These are phyloP conservation scores for Arthrobotrys pseudoclavata DNA, from an alignment of 2,329 filamentous ascomycete genomes.

Conservation along the genomic window DNA sequence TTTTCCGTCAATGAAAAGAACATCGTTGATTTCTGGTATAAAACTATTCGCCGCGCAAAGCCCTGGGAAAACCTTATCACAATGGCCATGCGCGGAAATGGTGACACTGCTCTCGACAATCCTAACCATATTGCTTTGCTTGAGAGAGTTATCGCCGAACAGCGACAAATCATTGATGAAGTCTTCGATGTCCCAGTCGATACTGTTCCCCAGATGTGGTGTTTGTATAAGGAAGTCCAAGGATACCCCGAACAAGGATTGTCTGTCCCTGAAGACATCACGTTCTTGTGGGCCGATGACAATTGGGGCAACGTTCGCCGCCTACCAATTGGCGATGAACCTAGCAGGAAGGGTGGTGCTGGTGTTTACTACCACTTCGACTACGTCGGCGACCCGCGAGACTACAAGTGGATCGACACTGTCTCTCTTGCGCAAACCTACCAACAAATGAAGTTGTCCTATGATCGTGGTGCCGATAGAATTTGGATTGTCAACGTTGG, in stretches of 20 bases:
- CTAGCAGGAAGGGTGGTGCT: conserved; percentile 73
- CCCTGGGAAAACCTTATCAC: conserved; percentile 78
- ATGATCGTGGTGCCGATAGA: conserved; percentile 72
- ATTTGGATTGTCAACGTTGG: conserved; percentile 79
- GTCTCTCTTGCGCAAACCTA: conserved; percentile 76
- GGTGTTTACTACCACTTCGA: conserved; percentile 77
- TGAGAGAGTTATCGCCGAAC: conserved; percentile 73
- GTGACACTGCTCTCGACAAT: conserved; percentile 74
- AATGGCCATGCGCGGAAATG: conserved; percentile 77
- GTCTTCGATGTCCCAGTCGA: conserved; percentile 71
- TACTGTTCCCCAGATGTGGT: conserved; percentile 78
- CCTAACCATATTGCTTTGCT: conserved; percentile 74
- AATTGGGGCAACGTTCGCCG: conserved; percentile 77
- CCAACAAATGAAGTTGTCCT: conserved; percentile 76
- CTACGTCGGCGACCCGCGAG: conserved; percentile 74
- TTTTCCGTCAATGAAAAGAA: conserved; percentile 79
- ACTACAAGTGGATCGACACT: conserved; percentile 77
- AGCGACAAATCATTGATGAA: conserved; percentile 72
- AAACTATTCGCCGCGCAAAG: conserved; percentile 76
- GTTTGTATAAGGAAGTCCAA: conserved; percentile 79
- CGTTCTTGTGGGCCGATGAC: conserved; percentile 78
- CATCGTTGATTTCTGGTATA: conserved; percentile 77
- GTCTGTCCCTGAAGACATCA: conserved; percentile 75
- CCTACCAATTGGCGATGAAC: conserved; percentile 74
- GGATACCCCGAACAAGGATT: conserved; percentile 77